Evolutionary conservation across 2,329 filamentous ascomycete species (phyloP).

Genomic region (Fusarium coicis): DNA sequence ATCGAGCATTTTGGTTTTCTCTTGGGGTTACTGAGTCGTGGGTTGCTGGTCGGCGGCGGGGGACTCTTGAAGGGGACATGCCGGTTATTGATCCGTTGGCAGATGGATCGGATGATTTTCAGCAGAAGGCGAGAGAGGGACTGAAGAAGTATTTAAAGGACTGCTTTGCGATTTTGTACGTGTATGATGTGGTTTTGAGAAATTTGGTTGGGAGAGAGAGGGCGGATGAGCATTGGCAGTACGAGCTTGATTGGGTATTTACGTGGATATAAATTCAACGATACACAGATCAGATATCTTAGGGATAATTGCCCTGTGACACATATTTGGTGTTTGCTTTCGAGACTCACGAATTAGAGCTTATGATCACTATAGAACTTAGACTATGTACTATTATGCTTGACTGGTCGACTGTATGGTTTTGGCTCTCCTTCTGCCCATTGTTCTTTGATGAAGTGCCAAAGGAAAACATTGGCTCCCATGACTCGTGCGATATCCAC

Average conservation of each 20-base stretch:
- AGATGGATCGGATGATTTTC: not conserved
- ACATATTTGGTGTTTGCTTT: no score
- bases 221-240: not conserved
- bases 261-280: no score
- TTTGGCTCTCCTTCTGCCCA: no score
- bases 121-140: not conserved
- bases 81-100: not conserved
- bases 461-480: no score
- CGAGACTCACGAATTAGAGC: no score
- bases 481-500: no score
- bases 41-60: fast-evolving
- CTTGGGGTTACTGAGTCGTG: not conserved
- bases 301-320: no score
- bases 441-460: no score
- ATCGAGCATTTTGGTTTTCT: constrained; percentile 7
- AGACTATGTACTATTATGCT: no score
- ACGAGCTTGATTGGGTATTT: not conserved
- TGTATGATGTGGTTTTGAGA: not conserved
- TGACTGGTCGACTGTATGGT: no score
- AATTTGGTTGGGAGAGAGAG: fast-evolving
- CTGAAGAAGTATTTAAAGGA: constrained; percentile 1
- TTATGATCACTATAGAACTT: no score
- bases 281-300: no score
- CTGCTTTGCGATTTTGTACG: constrained; percentile 15
- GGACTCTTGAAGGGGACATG: not conserved